Evolutionary conservation across 1,284 basidiomycete species (phyloP).

Genomic region (Xerocomus nothofagi): DNA sequence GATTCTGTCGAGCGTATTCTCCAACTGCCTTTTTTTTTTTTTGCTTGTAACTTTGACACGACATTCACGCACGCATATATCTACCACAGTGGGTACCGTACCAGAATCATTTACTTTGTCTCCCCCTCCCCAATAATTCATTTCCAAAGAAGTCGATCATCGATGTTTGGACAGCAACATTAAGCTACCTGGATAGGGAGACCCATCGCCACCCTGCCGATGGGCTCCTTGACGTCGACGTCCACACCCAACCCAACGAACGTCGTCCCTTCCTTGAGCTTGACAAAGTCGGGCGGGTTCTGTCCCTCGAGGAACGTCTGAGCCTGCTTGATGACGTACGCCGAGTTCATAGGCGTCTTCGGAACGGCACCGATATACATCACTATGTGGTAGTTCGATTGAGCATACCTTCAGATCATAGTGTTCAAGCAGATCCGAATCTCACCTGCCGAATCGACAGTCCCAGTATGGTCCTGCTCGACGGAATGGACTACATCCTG

Average conservation of each 20-base stretch:
- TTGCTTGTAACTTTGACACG: too few species aligned
- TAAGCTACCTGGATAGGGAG: constrained; percentile 26
- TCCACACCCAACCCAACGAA: constrained; percentile 27
- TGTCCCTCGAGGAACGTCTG: constrained; percentile 57
- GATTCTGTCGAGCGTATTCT: neutral
- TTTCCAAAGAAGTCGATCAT: neutral
- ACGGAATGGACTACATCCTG: constrained; percentile 80
- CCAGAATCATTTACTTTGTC: too few species aligned
- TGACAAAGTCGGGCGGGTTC: constrained; percentile 75
- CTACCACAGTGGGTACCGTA: neutral
- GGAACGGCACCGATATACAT: constrained; percentile 86
- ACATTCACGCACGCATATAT: neutral
- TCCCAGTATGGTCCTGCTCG: constrained; percentile 69
- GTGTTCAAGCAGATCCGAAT: neutral
- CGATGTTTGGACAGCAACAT: neutral
- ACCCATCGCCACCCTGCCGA: constrained; percentile 33
- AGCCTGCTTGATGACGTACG: constrained; percentile 65
- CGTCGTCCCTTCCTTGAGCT: constrained; percentile 37
- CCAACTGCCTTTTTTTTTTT: neutral
- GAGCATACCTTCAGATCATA: neutral
- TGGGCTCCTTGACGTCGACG: constrained; percentile 22
- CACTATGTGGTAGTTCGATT: constrained; percentile 37
- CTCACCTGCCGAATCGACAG: constrained; percentile 68
- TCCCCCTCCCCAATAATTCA: too few species aligned
- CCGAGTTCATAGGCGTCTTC: constrained; percentile 60